Evolutionary conservation across 2,329 filamentous ascomycete genomes (phyloP).

Genomic region (Exserohilum rostratum): DNA sequence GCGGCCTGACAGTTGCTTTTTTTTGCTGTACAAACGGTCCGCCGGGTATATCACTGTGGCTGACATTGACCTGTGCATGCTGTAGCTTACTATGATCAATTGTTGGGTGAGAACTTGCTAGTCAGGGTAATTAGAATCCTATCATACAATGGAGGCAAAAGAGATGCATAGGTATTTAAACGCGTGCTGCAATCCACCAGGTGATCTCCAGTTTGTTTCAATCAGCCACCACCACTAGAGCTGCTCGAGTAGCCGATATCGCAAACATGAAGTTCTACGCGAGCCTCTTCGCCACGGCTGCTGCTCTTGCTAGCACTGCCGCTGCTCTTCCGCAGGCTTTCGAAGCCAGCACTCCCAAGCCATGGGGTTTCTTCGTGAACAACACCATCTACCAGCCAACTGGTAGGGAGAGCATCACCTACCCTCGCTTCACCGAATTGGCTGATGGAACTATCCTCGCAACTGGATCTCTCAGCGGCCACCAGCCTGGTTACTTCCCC

Average conservation of each 20-base stretch:
- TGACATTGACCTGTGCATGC: neutral
- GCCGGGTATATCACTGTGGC: constrained; percentile 8
- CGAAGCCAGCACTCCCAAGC: constrained; percentile 4
- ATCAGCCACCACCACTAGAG: neutral
- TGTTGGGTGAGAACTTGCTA: neutral
- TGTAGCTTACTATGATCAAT: constrained; percentile 1
- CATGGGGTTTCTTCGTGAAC: constrained; percentile 27
- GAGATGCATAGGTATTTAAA: constrained; percentile 3
- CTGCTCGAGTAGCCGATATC: neutral
- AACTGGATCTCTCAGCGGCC: constrained; percentile 20
- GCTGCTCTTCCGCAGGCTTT: constrained; percentile 1
- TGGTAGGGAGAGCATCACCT: constrained; percentile 19
- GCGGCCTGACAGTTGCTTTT: neutral
- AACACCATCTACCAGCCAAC: constrained; percentile 27
- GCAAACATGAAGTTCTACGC: constrained; percentile 2
- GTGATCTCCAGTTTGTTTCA: neutral
- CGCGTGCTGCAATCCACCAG: neutral
- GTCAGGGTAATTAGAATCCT: neutral
- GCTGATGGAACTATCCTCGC: constrained; percentile 26
- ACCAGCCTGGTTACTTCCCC: constrained; percentile 41
- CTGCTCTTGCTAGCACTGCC: neutral
- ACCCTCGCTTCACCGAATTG: constrained; percentile 24
- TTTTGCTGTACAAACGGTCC: neutral
- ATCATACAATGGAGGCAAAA: neutral
- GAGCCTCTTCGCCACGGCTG: neutral